Evolutionary conservation across 225 moss, liverwort and hornwort species (phyloP).

Genomic region (Climacium dendroides): DNA sequence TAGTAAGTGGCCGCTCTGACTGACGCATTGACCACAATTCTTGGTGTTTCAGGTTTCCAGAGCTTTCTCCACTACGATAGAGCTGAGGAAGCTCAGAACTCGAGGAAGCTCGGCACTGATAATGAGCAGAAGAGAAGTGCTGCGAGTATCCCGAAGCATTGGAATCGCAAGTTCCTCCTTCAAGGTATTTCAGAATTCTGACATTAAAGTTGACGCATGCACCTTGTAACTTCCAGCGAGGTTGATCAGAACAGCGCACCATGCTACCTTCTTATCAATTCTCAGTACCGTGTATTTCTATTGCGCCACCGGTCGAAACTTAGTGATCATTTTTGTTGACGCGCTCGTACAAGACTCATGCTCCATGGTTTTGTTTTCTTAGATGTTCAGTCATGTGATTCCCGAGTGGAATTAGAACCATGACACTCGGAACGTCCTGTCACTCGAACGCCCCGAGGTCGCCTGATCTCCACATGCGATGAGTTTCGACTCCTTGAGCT

Average conservation of each 20-base stretch:
- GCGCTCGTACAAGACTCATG: not conserved
- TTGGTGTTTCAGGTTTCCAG: constrained; percentile 18
- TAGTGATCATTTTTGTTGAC: not conserved
- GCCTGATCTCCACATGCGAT: not conserved
- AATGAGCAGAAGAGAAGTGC: not conserved
- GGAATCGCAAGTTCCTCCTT: constrained; percentile 23
- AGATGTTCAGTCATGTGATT: not conserved
- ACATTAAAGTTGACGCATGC: not conserved
- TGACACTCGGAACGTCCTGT: not conserved
- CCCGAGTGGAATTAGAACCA: not conserved
- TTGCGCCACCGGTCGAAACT: not conserved
- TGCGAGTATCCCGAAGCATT: not conserved
- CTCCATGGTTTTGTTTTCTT: no score
- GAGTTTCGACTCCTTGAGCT: not conserved
- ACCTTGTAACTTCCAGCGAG: not conserved
- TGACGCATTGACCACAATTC: not conserved
- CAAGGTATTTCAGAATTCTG: not conserved
- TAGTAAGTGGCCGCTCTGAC: not conserved
- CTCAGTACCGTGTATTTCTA: not conserved
- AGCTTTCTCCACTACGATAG: not conserved
- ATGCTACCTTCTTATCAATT: not conserved
- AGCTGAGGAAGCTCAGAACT: not conserved
- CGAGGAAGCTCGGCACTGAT: not conserved
- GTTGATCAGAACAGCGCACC: not conserved
- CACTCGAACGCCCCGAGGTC: not conserved